These are phyloP conservation scores for Globisporangium rhizosaccharum DNA, from an alignment of 352 stramenopile species.

Conservation along the genomic window DNA sequence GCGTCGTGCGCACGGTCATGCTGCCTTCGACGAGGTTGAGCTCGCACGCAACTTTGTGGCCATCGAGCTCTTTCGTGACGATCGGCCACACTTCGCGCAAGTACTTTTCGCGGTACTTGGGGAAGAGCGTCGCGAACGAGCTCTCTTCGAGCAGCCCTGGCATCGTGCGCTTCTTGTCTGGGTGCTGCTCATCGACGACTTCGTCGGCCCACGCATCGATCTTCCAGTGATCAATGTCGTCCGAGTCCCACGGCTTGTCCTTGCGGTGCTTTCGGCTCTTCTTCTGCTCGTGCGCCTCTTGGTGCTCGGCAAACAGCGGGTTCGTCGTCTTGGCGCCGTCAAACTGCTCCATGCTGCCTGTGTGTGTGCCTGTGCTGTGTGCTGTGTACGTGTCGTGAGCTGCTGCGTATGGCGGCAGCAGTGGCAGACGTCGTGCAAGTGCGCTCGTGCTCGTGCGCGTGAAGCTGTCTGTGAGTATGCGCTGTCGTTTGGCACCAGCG, in stretches of 20 bases:
- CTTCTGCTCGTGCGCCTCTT: conserved; percentile 22
- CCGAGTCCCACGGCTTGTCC: conserved; percentile 99
- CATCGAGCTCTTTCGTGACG: conserved; percentile 96
- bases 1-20: conserved; percentile 91
- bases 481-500: too few relatives aligned
- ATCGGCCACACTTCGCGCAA: conserved; percentile 98
- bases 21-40: conserved; percentile 97
- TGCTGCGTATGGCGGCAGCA: too few relatives aligned
- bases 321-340: conserved; percentile 42
- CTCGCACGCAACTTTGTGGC: conserved; percentile 94
- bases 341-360: conserved; percentile 49
- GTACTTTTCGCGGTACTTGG: conserved; percentile 99
- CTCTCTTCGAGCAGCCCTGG: conserved; percentile 96
- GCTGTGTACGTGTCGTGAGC: neutral
- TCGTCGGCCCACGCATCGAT: conserved; percentile 84
- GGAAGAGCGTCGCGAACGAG: conserved; percentile 99
- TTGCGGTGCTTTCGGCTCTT: conserved; percentile 94
- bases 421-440: too few relatives aligned
- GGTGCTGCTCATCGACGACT: conserved; percentile 79
- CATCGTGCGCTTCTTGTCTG: conserved; percentile 55
- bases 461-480: too few relatives aligned
- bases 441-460: too few relatives aligned
- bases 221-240: conserved; percentile 99
- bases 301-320: conserved; percentile 36
- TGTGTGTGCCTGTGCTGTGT: neutral